Conservation (phyloP, 2,329 filamentous ascomycete species). For the Colletotrichum plurivorum region DNA sequence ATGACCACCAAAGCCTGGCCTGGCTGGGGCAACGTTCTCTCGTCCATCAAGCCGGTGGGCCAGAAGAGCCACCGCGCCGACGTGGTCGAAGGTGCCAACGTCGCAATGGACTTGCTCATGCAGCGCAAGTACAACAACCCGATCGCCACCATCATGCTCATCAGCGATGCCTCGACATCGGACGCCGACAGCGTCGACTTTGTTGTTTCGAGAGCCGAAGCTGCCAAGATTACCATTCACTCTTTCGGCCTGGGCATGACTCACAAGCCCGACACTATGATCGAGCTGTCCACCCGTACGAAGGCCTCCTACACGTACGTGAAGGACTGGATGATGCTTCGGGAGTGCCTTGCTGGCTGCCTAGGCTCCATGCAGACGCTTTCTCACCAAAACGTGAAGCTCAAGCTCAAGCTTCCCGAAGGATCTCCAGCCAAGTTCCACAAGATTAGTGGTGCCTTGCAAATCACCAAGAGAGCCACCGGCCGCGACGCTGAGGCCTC, state of each 20-base stretch:
- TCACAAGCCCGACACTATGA: constrained; percentile 99
- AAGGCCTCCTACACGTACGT: constrained; percentile 99
- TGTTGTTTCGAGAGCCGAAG: constrained; percentile 95
- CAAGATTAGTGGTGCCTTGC: constrained; percentile 96
- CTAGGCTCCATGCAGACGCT: constrained; percentile 91
- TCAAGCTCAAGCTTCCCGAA: constrained; percentile 93
- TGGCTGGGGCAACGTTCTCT: constrained; percentile 89
- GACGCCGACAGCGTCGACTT: constrained; percentile 98
- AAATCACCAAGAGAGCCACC: constrained; percentile 96
- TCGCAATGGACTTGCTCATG: constrained; percentile 99
- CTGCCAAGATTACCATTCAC: constrained; percentile 96
- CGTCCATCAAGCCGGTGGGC: constrained; percentile 91
- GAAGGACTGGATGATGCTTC: constrained; percentile 99
- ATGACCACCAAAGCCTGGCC: constrained; percentile 97
- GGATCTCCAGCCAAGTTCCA: constrained; percentile 98
- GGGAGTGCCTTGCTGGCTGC: constrained; percentile 94
- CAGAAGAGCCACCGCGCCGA: constrained; percentile 97
- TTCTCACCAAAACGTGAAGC: constrained; percentile 98
- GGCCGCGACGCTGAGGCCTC: constrained; percentile 94
- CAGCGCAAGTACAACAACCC: constrained; percentile 96
- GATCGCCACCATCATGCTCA: constrained; percentile 93
- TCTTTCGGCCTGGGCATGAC: constrained; percentile 97
- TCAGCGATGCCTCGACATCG: constrained; percentile 96
- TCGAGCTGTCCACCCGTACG: constrained; percentile 93
- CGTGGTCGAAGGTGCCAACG: constrained; percentile 96